Percentiles rank a stretch among this genome's conserved stretches.
Conservation (phyloP, 164 flowering plant species). For the Sextonia rubra region DNA sequence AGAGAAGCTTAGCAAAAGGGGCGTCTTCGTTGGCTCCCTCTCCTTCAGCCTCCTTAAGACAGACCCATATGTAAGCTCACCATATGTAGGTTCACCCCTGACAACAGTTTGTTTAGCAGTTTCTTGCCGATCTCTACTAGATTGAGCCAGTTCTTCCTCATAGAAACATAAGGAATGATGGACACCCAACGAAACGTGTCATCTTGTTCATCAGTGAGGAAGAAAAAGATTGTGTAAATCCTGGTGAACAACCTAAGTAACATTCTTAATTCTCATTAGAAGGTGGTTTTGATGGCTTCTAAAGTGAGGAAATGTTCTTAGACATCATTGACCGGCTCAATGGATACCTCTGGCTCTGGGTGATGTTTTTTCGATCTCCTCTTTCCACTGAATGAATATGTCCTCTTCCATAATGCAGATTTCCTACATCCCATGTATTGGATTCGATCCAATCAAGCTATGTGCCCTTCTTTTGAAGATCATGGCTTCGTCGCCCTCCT, state of each 20-base stretch:
- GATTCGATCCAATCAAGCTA: too few species aligned
- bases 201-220: background rate
- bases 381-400: background rate
- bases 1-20: conserved; percentile 39
- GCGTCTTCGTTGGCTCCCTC: conserved; percentile 44
- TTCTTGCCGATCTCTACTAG: conserved; percentile 34
- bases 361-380: too few species aligned
- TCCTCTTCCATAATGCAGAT: background rate
- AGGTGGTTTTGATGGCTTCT: too few species aligned
- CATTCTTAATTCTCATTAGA: too few species aligned
- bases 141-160: conserved; percentile 29
- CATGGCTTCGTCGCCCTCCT: too few species aligned
- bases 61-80: conserved; percentile 43
- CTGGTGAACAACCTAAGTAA: too few species aligned
- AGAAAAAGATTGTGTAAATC: too few species aligned
- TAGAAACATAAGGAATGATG: conserved; percentile 36
- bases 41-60: conserved; percentile 21
- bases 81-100: conserved; percentile 45
- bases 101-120: conserved; percentile 37
- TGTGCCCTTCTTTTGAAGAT: too few species aligned
- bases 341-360: too few species aligned
- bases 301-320: too few species aligned
- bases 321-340: too few species aligned
- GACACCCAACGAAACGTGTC: conserved; percentile 29
- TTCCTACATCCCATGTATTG: background rate